Percentiles rank a stretch among this genome's conserved stretches.
These are phyloP conservation scores for Monilinia aucupariae DNA, from an alignment of 2,329 filamentous ascomycete species.

Conservation along the genomic window DNA sequence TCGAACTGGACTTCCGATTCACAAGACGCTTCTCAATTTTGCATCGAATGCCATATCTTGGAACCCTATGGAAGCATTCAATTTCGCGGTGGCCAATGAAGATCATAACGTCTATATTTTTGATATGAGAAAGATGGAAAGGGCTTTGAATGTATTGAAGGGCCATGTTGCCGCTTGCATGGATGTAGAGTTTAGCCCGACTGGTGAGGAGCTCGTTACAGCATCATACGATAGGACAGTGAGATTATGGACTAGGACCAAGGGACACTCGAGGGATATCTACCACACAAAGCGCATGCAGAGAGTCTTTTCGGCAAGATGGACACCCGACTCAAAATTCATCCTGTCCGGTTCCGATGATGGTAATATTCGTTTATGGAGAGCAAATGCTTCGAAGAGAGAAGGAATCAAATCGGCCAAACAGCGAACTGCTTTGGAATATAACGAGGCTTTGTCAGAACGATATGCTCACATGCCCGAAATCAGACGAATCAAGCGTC, in stretches of 20 bases:
- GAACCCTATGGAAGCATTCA: conserved; percentile 97
- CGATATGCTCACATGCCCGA: conserved; percentile 95
- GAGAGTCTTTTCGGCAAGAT: conserved; percentile 78
- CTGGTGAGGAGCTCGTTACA: conserved; percentile 86
- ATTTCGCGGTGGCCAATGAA: conserved; percentile 88
- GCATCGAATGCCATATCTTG: conserved; percentile 79
- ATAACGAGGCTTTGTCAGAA: conserved; percentile 77
- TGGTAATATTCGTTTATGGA: conserved; percentile 86
- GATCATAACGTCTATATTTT: conserved; percentile 65
- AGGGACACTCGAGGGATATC: conserved; percentile 82
- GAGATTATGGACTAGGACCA: conserved; percentile 73
- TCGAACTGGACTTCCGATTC: conserved; percentile 75
- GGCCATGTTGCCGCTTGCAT: conserved; percentile 88
- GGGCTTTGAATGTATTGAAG: conserved; percentile 83
- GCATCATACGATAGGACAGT: conserved; percentile 86
- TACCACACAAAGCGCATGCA: conserved; percentile 99
- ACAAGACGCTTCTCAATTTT: conserved; percentile 75
- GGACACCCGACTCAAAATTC: conserved; percentile 86
- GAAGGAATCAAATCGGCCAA: conserved; percentile 80
- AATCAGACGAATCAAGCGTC: conserved; percentile 80
- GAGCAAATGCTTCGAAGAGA: conserved; percentile 75
- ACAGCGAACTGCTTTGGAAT: conserved; percentile 84
- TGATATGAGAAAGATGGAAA: conserved; percentile 85
- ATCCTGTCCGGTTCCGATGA: conserved; percentile 88
- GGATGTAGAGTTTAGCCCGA: conserved; percentile 93